A percentile compares a stretch with the other conserved stretches of the same genome.
Evolutionary conservation across 1,284 basidiomycete species (phyloP).

Genomic region (Cutaneotrichosporon mucoides): DNA sequence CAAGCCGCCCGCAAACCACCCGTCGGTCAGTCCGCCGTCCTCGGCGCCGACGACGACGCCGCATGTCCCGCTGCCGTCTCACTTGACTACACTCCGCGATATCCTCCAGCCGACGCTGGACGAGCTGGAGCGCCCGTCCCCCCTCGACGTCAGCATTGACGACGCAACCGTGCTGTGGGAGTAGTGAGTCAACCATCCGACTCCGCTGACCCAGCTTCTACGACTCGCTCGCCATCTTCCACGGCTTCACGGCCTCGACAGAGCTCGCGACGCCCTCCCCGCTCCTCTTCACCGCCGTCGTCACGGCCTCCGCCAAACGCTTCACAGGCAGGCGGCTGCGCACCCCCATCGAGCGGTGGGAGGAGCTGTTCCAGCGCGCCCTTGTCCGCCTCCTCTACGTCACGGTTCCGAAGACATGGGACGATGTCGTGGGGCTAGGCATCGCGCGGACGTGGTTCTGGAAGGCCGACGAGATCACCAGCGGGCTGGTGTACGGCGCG

Average conservation of each 20-base stretch:
- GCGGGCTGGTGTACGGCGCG: slow-evolving; percentile 16
- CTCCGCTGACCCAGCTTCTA: slow-evolving; percentile 15
- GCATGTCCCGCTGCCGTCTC: not conserved
- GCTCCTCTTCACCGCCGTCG: slow-evolving; percentile 17
- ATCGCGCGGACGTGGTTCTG: slow-evolving; percentile 22
- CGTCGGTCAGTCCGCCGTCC: not conserved
- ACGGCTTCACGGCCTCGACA: slow-evolving; percentile 18
- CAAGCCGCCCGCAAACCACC: not conserved
- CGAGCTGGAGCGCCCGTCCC: slow-evolving; percentile 11
- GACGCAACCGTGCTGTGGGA: slow-evolving; percentile 21
- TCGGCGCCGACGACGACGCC: not conserved
- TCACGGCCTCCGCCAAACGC: slow-evolving; percentile 17
- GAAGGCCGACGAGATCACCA: slow-evolving; percentile 21
- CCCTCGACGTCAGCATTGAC: slow-evolving; percentile 16
- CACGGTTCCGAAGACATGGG: slow-evolving; percentile 18
- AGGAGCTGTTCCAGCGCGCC: slow-evolving; percentile 20
- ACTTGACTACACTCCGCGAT: slow-evolving; percentile 9
- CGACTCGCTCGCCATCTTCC: slow-evolving; percentile 22
- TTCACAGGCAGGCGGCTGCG: slow-evolving; percentile 1
- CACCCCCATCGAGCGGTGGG: slow-evolving; percentile 15
- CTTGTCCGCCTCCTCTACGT: slow-evolving; percentile 17
- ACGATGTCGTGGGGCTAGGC: slow-evolving; percentile 20
- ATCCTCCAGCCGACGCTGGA: slow-evolving; percentile 8
- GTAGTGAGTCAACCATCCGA: slow-evolving; percentile 9
- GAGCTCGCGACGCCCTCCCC: slow-evolving; percentile 18